phyloP scores from a whole-genome alignment of 2,329 filamentous ascomycete species.

The Ceratocystis cubensis region DNA sequence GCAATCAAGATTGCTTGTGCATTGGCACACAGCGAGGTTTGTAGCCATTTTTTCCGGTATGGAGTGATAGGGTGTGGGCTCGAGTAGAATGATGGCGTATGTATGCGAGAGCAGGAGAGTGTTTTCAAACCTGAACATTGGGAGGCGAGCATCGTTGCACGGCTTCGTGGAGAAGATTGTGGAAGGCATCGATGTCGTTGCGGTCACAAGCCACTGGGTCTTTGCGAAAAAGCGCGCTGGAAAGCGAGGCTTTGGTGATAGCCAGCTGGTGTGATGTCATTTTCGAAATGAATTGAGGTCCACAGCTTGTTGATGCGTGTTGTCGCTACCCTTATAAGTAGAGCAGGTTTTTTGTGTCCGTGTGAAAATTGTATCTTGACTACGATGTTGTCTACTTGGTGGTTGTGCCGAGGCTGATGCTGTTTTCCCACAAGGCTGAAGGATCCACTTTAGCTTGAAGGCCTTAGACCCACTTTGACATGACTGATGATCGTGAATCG shows the following conservation, averaged over 20 bases:
- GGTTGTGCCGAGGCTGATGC: background rate
- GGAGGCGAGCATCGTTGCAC: constrained; percentile 59
- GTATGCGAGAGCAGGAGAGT: constrained; percentile 24
- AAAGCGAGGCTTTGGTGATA: constrained; percentile 68
- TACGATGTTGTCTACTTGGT: background rate
- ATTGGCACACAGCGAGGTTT: background rate
- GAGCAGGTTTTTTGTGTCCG: background rate
- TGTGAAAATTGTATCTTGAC: background rate
- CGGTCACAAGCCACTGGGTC: constrained; percentile 59
- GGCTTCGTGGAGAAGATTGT: constrained; percentile 50
- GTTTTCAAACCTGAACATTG: constrained; percentile 77
- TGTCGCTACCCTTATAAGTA: background rate
- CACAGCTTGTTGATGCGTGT: background rate
- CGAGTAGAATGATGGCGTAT: constrained; percentile 11
- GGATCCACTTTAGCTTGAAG: background rate
- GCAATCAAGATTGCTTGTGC: constrained; percentile 14
- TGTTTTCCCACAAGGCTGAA: constrained; percentile 14
- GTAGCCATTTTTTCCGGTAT: background rate
- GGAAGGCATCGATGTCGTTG: constrained; percentile 57
- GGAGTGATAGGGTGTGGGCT: background rate
- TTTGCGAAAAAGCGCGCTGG: constrained; percentile 58
- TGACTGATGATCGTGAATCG: too few relatives aligned
- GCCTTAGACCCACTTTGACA: too few relatives aligned
- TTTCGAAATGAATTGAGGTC: background rate
- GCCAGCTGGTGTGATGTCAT: constrained; percentile 52